Base-by-base conservation (phyloP, 768 basidiomycete species). In the Lactarius sanguifluus region DNA sequence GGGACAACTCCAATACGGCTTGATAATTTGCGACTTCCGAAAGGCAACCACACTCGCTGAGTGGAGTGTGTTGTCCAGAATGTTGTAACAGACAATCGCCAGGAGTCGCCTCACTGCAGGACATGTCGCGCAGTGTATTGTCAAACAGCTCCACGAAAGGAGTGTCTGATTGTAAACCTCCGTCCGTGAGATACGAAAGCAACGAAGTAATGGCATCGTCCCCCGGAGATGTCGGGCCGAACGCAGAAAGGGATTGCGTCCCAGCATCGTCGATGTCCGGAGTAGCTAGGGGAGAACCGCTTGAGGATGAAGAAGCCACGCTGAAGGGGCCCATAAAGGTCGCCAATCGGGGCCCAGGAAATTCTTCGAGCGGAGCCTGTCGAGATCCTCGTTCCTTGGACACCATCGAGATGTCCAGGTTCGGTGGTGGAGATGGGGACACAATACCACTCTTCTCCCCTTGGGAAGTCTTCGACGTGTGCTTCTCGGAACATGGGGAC, bases 1-100 rank as follows among this genome's bases (percentile, higher is more conserved):
- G 76, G 1, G 86, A 88, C n/a, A 90, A 77, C 70, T 90, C 87
- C 12, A 89, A 80, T 25, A 87, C 77, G n/a, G 81, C 81, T 63
- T 77, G 83, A 71, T 89, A 88, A 70, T 77, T 82, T 23, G 78
- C 71, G 10, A 79, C 71, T 65, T 88, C 87, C 60, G 81, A 78
- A 32, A 88, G 77, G 71, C 87, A 89, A 5, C 81, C 83, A 67
- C 87, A 89, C 85, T 82, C 18, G 77, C 77, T 34, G 36, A 15
- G 20, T 18, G 45, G 28, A 1, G 56, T 15, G 40, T 57, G 34
- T 18, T 30, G 20, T 8, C 41, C 55, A 30, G 38, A 43, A n/a
- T 61, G 41, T 20, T 2, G 38, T 40, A 13, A 40, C 38, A 52
- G 59, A 43, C n/a, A 57, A 1, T 18, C 18, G 16, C 38, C 56